phyloP scores from a whole-genome alignment of 352 stramenopile species.

The Phytopythium helicoides region DNA sequence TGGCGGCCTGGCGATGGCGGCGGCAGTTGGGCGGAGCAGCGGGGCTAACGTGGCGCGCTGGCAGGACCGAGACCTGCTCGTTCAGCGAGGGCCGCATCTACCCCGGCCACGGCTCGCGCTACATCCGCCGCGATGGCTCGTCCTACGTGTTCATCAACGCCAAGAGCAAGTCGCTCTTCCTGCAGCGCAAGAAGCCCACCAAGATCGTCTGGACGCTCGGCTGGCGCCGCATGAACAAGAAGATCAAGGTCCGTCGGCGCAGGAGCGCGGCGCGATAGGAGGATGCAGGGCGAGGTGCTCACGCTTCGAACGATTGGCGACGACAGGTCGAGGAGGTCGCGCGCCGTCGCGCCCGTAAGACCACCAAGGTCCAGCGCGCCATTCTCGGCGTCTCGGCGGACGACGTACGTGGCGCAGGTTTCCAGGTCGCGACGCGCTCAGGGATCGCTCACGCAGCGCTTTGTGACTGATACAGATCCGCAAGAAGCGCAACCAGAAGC shows the following conservation, averaged over 20 bases:
- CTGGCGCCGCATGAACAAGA: constrained; percentile 99
- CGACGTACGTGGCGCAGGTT: constrained; percentile 81
- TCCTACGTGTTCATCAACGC: constrained; percentile 94
- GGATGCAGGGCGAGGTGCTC: not conserved
- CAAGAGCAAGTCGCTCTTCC: constrained; percentile 98
- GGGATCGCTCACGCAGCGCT: constrained; percentile 1
- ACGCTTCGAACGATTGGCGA: constrained; percentile 9
- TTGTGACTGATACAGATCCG: constrained; percentile 73
- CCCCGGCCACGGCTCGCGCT: constrained; percentile 98
- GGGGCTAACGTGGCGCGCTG: too few species aligned
- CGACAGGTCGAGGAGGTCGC: constrained; percentile 79
- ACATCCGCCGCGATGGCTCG: constrained; percentile 97
- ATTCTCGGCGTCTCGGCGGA: constrained; percentile 96
- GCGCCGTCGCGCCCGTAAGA: constrained; percentile 88
- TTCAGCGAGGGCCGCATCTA: constrained; percentile 95
- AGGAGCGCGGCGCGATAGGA: not conserved
- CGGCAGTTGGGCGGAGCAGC: too few species aligned
- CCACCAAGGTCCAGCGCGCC: constrained; percentile 96
- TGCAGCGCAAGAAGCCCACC: constrained; percentile 99
- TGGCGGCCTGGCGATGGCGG: too few species aligned
- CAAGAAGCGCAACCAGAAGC: constrained; percentile 98
- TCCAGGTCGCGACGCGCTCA: too few species aligned
- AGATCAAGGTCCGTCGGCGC: constrained; percentile 89
- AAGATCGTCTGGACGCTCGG: constrained; percentile 99
- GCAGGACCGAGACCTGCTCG: constrained; percentile 88